Conservation (phyloP, 2,329 filamentous ascomycete genomes). For the Ceratocystis huliohia region DNA sequence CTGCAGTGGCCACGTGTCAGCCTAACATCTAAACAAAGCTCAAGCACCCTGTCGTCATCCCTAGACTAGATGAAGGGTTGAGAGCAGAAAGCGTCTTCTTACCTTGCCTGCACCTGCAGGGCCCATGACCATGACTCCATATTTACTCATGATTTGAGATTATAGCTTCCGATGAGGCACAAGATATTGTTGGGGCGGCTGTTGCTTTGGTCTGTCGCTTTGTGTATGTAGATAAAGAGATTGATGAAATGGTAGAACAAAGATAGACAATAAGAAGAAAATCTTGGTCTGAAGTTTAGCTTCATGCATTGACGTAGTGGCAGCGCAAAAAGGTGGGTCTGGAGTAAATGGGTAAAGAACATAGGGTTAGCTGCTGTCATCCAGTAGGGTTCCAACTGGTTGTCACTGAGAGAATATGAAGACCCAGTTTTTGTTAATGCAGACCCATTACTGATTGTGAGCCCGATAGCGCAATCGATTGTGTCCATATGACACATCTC, state of each 20-base stretch:
- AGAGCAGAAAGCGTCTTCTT: conserved; percentile 24
- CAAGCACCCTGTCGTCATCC: not conserved
- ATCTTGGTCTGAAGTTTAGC: not conserved
- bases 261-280: not conserved
- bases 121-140: conserved; percentile 89
- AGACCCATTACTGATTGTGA: not conserved
- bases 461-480: not conserved
- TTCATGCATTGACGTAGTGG: not conserved
- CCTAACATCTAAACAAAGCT: conserved; percentile 27
- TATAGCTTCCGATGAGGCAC: not conserved
- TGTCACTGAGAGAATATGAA: too few species aligned
- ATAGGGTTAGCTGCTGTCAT: not conserved
- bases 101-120: conserved; percentile 90
- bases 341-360: not conserved
- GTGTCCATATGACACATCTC: conserved; percentile 1
- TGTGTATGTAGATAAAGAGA: not conserved
- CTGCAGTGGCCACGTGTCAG: conserved; percentile 24
- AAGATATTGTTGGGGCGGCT: not conserved
- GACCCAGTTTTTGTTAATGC: not conserved
- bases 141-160: conserved; percentile 64
- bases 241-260: not conserved
- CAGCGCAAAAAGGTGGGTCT: not conserved
- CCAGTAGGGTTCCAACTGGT: not conserved
- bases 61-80: not conserved
- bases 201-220: not conserved